Percentiles rank a stretch among this genome's conserved stretches.
phyloP scores from a whole-genome alignment of 306 rosid species.

The Lotus japonicus region DNA sequence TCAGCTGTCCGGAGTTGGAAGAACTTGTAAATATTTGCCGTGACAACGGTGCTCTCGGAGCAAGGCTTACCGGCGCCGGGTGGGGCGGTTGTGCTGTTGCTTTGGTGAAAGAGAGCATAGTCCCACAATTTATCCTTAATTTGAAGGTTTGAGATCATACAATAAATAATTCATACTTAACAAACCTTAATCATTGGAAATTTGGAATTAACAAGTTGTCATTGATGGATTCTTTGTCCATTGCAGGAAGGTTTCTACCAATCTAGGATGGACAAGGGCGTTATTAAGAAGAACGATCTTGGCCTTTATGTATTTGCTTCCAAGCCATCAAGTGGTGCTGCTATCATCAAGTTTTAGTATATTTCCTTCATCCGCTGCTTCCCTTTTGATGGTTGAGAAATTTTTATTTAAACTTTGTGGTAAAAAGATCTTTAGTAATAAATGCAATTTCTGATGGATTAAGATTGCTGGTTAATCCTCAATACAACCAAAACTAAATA shows the following conservation, averaged over 20 bases:
- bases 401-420: neutral
- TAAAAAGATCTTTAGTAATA: neutral
- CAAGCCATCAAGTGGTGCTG: constrained; percentile 98
- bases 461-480: neutral
- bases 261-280: constrained; percentile 59
- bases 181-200: neutral
- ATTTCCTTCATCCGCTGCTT: neutral
- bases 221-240: constrained; percentile 12
- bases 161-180: neutral
- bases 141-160: constrained; percentile 58
- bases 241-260: constrained; percentile 69
- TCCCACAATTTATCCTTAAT: constrained; percentile 80
- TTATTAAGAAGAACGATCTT: constrained; percentile 56
- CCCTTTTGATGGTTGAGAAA: neutral
- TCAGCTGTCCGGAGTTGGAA: constrained; percentile 94
- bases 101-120: constrained; percentile 80
- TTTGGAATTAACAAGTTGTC: neutral
- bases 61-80: constrained; percentile 98
- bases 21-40: constrained; percentile 71
- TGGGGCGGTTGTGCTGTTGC: constrained; percentile 99
- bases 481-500: neutral
- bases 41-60: constrained; percentile 75
- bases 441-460: neutral
- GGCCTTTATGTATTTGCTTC: constrained; percentile 88
- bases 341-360: constrained; percentile 66